These are phyloP conservation scores for Colletotrichum shisoi DNA, from an alignment of 2,329 filamentous ascomycete species.

Conservation along the genomic window DNA sequence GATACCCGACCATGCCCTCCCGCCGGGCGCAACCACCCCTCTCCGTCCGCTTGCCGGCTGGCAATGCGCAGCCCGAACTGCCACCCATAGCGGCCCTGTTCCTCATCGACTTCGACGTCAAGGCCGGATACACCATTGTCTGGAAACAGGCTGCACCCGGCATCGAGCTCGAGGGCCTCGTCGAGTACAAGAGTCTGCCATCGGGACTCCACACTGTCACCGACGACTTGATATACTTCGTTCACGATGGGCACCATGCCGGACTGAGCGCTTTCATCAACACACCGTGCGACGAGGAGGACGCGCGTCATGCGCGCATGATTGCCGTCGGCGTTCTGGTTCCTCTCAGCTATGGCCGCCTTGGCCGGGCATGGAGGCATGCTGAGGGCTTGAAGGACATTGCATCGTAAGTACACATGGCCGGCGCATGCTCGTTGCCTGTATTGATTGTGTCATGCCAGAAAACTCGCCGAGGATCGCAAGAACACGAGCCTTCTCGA, in stretches of 20 bases:
- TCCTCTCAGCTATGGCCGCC: slow-evolving; percentile 80
- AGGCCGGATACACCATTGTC: slow-evolving; percentile 86
- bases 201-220: slow-evolving; percentile 90
- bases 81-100: slow-evolving; percentile 80
- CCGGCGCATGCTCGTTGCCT: slow-evolving; percentile 39
- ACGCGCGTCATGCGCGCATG: slow-evolving; percentile 87
- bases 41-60: slow-evolving; percentile 49
- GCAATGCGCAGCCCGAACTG: slow-evolving; percentile 54
- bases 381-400: slow-evolving; percentile 77
- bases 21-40: slow-evolving; percentile 53
- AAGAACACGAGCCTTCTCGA: slow-evolving; percentile 71
- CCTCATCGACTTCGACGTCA: slow-evolving; percentile 90
- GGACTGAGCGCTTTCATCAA: slow-evolving; percentile 94
- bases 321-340: slow-evolving; percentile 90
- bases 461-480: slow-evolving; percentile 70
- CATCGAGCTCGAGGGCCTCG: slow-evolving; percentile 80
- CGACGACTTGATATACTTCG: slow-evolving; percentile 92
- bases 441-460: slow-evolving; percentile 46
- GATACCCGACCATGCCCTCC: slow-evolving; percentile 43
- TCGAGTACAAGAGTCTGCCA: slow-evolving; percentile 96
- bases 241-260: slow-evolving; percentile 79
- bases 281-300: slow-evolving; percentile 76
- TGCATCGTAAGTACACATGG: slow-evolving; percentile 64
- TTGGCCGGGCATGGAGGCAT: slow-evolving; percentile 90
- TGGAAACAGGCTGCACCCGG: slow-evolving; percentile 81